phyloP scores from a whole-genome alignment of 768 basidiomycete genomes.

The Naganishia friedmannii region DNA sequence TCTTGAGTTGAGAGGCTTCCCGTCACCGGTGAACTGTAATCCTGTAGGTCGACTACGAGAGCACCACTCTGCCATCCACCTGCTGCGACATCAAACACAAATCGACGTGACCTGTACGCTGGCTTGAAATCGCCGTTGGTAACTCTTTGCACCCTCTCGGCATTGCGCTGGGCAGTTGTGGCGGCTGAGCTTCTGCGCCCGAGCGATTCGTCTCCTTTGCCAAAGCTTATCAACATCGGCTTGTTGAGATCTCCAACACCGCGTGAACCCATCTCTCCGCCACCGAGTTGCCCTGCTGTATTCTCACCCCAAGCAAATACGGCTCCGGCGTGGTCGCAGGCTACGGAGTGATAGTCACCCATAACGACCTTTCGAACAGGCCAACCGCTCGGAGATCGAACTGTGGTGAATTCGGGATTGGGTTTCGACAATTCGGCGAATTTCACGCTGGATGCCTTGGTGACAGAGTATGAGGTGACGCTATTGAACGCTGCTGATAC shows the following conservation, averaged over 20 bases:
- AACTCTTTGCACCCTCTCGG: not conserved
- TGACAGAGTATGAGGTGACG: constrained; percentile 61
- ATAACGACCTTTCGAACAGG: constrained; percentile 60
- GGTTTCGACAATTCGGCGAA: not conserved
- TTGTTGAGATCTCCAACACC: constrained; percentile 57
- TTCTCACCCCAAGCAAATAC: constrained; percentile 77
- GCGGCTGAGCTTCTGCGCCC: not conserved
- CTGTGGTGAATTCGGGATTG: not conserved
- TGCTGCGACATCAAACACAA: constrained; percentile 76
- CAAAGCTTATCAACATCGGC: constrained; percentile 73
- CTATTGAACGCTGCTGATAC: constrained; percentile 79
- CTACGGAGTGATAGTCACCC: constrained; percentile 89
- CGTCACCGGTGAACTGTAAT: not conserved
- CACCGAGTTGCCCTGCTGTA: constrained; percentile 75
- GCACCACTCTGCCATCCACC: constrained; percentile 91
- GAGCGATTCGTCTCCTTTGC: constrained; percentile 51
- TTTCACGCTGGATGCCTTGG: not conserved
- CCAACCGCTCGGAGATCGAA: constrained; percentile 13
- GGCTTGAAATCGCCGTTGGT: constrained; percentile 8
- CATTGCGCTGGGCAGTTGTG: not conserved
- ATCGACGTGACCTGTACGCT: constrained; percentile 55
- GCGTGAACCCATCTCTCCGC: constrained; percentile 61
- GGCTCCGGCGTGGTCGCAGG: constrained; percentile 72
- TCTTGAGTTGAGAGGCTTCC: not conserved
- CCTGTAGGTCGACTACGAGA: constrained; percentile 60